Percentiles rank a stretch among this genome's conserved stretches.
These are phyloP conservation scores for Pyrus hybrid DNA, from an alignment of 331 rosid species.

Conservation along the genomic window DNA sequence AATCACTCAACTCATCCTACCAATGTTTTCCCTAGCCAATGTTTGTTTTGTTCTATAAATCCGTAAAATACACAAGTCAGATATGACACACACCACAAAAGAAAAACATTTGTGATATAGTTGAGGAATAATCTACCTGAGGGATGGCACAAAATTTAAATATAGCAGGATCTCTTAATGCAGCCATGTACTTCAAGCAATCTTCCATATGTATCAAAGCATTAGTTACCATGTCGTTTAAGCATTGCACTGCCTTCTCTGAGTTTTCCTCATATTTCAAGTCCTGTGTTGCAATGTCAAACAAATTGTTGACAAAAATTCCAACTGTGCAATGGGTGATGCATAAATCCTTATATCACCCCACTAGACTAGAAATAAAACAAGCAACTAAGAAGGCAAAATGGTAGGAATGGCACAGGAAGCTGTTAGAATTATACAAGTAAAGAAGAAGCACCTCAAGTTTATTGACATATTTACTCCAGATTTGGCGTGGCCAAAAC, in stretches of 20 bases:
- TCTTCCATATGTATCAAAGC: slow-evolving; percentile 71
- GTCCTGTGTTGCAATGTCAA: slow-evolving; percentile 36
- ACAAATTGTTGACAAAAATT: neutral
- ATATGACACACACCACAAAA: neutral
- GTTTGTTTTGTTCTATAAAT: neutral
- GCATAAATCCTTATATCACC: neutral
- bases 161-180: slow-evolving; percentile 45
- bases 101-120: neutral
- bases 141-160: slow-evolving; percentile 96
- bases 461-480: slow-evolving; percentile 88
- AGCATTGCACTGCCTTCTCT: slow-evolving; percentile 77
- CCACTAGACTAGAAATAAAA: neutral
- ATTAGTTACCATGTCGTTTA: slow-evolving; percentile 92
- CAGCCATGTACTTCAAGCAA: slow-evolving; percentile 71
- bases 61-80: neutral
- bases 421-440: neutral
- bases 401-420: slow-evolving; percentile 4
- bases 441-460: slow-evolving; percentile 63
- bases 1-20: neutral
- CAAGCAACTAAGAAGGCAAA: neutral
- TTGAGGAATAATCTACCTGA: slow-evolving; percentile 49
- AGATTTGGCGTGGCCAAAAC: slow-evolving; percentile 97
- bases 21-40: neutral
- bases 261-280: slow-evolving; percentile 76
- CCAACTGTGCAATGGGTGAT: neutral